Conservation (phyloP, 2,329 filamentous ascomycete species). For the Saccharata proteae region DNA sequence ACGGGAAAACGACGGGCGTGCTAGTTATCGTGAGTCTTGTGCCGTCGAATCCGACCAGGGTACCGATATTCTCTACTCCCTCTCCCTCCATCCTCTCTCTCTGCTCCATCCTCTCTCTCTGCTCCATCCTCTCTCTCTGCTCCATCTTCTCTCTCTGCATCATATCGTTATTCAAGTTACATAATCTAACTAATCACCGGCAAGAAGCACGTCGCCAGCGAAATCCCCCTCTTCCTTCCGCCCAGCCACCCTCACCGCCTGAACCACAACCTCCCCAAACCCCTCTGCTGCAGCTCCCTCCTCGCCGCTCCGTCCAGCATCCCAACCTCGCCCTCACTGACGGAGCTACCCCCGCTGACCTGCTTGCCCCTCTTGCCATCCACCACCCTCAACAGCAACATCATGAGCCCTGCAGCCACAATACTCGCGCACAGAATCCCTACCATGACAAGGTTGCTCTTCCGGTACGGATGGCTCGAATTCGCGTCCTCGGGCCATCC, state of each 20-base stretch:
- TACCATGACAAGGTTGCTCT: slow-evolving; percentile 80
- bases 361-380: neutral
- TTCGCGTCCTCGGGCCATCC: slow-evolving; percentile 67
- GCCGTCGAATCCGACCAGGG: no score
- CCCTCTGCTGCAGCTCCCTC: slow-evolving; percentile 29
- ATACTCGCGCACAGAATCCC: slow-evolving; percentile 74
- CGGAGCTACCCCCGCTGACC: slow-evolving; percentile 20
- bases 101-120: no score
- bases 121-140: no score
- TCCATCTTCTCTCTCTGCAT: no score
- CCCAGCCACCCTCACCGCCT: neutral
- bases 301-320: slow-evolving; percentile 28
- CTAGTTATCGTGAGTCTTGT: no score
- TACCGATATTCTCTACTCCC: no score
- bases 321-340: slow-evolving; percentile 45
- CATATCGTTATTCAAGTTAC: no score
- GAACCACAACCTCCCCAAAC: slow-evolving; percentile 23
- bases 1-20: no score
- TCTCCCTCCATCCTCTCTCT: no score
- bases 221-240: no score
- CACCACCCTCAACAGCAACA: slow-evolving; percentile 42
- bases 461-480: slow-evolving; percentile 60
- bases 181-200: no score
- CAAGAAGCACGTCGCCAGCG: no score
- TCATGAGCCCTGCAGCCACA: slow-evolving; percentile 57